Base-by-base conservation (phyloP, 2,329 filamentous ascomycete species). In the Trichoderma harzianum region DNA sequence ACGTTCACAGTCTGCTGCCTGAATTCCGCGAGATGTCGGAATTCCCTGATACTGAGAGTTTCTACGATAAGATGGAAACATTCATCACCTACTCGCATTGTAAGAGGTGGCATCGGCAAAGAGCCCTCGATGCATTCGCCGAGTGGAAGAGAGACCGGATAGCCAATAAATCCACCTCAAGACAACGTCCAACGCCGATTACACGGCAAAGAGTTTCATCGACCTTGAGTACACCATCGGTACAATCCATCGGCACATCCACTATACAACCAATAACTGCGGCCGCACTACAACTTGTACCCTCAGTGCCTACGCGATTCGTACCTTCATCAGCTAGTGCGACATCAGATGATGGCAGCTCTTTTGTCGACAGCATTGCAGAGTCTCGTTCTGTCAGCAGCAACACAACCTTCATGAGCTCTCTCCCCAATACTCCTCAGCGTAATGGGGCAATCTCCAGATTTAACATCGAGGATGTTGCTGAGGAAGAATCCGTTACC, bases 41-140 rank as follows among this genome's bases (percentile, higher is more conserved):
- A 18, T 68, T 36, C 10, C 65, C 65, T 10, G 65, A 68, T 47
- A 60, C 65, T 6, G 65, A 68, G 11, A 68, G 34, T 14, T 68
- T 68, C 12, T 47, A 68, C 14, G 28, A 39, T 24, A 60, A 68
- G 21, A 30, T 68, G n/a, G 34, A 68, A 30, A 60, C 65, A n/a
- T 68, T 60, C 16, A 30, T 68, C 16, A 68, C 65, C 3, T 68
- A 68, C 43, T 43, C 65, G 5, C 65, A 68, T 43, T 68, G 65
- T 3, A 68, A 68, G 34, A 60, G 65, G 28, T 68, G 65, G 65
- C 65, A 68, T 47, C 65, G 65, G 0, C n/a, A 26, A 14, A 21
- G 24, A 12, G 65, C 53, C 26, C 36, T 36, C 8, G 11, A 43
- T 5, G 34, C 65, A 18, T 68, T 68, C 12, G 55, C 16, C 24